Percentiles rank a stretch among this genome's conserved stretches.
These are phyloP conservation scores for Dimocarpus longan DNA, from an alignment of 345 rosid species.

Conservation along the genomic window DNA sequence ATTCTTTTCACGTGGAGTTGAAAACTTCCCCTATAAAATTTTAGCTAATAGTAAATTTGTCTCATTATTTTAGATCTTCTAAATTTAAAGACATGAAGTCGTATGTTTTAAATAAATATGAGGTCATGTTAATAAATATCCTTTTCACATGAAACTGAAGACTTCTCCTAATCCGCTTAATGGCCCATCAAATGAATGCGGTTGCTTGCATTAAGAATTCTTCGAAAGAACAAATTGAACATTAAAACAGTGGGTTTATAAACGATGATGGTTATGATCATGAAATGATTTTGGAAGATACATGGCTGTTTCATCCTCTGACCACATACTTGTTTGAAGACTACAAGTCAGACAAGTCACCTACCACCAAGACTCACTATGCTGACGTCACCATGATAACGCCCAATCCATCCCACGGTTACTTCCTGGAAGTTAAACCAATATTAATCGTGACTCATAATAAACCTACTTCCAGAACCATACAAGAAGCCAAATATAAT, in stretches of 20 bases:
- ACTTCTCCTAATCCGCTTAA: no score
- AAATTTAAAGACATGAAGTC: no score
- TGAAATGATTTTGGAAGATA: slow-evolving; percentile 9
- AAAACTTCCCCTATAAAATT: no score
- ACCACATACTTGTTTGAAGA: not conserved
- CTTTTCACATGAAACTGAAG: no score
- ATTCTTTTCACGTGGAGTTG: no score
- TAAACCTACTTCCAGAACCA: not conserved
- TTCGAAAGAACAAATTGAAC: not conserved
- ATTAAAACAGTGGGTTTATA: not conserved
- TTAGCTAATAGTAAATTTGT: no score
- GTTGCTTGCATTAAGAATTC: no score
- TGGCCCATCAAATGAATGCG: no score
- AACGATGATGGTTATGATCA: not conserved
- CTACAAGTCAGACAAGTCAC: slow-evolving; percentile 26
- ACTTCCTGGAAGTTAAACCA: slow-evolving; percentile 22
- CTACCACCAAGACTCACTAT: slow-evolving; percentile 15
- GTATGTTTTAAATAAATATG: no score
- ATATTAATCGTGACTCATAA: not conserved
- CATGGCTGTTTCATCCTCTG: slow-evolving; percentile 2
- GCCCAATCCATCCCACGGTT: not conserved
- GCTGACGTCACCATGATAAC: slow-evolving; percentile 14
- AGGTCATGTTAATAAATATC: no score
- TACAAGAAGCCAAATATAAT: no score
- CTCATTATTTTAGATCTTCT: no score